Conservation (phyloP, 2,329 filamentous ascomycete species). For the Mycosphaerella arachidis region DNA sequence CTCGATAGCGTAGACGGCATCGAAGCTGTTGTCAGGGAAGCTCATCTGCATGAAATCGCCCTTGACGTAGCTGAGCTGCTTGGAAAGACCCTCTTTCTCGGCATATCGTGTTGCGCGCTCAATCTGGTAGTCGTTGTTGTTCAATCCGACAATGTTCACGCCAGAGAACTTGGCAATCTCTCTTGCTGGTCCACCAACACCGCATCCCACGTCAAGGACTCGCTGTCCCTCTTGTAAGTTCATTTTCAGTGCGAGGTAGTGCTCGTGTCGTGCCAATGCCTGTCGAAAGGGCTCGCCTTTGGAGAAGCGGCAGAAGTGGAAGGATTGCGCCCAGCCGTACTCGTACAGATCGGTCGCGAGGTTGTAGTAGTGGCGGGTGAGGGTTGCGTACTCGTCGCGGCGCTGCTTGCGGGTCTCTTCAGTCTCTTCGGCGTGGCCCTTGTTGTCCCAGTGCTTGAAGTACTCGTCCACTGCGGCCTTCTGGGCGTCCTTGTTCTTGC, state of each 20-base stretch:
- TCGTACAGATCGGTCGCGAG: constrained; percentile 48
- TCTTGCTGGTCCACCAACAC: constrained; percentile 89
- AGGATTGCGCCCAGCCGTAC: constrained; percentile 92
- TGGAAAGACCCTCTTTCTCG: constrained; percentile 69
- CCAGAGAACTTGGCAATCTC: constrained; percentile 97
- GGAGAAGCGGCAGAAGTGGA: constrained; percentile 96
- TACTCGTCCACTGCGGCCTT: constrained; percentile 83
- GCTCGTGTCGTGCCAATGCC: constrained; percentile 92
- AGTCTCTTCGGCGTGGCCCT: constrained; percentile 73
- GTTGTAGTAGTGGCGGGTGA: constrained; percentile 74
- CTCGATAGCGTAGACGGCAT: constrained; percentile 95
- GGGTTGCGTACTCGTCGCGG: constrained; percentile 79
- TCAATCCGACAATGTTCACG: constrained; percentile 82
- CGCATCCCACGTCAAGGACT: constrained; percentile 93
- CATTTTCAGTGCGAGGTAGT: constrained; percentile 91
- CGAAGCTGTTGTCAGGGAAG: constrained; percentile 87
- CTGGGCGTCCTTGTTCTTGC: constrained; percentile 74
- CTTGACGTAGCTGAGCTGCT: constrained; percentile 84
- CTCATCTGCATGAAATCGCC: constrained; percentile 99
- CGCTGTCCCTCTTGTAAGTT: constrained; percentile 80
- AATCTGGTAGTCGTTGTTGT: constrained; percentile 99
- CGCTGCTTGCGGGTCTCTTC: constrained; percentile 72
- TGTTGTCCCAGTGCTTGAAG: constrained; percentile 96
- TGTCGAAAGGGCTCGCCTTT: constrained; percentile 81
- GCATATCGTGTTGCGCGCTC: constrained; percentile 86